Evolutionary conservation across 495 filamentous ascomycete species (phyloP).

Genomic region (Podospora fimiseda): DNA sequence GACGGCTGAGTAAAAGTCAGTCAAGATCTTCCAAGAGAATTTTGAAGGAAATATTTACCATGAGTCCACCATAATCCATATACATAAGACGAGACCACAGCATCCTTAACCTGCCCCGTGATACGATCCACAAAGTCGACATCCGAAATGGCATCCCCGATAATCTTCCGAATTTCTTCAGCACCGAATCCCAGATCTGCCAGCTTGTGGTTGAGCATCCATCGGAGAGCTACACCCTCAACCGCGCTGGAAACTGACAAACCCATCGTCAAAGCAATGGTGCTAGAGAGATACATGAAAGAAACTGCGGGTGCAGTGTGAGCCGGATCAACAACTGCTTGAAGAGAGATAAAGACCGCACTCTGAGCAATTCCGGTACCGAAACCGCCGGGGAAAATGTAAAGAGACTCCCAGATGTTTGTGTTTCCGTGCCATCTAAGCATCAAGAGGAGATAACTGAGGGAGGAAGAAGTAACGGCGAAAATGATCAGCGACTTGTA

Average conservation of each 20-base stretch:
- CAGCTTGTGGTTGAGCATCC: conserved; percentile 19
- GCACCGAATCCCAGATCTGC: conserved; percentile 18
- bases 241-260: conserved; percentile 45
- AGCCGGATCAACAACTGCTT: conserved; percentile 42
- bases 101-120: conserved; percentile 25
- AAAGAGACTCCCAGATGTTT: conserved; percentile 52
- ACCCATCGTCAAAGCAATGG: conserved; percentile 47
- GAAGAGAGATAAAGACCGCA: conserved; percentile 52
- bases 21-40: no score
- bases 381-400: conserved; percentile 52
- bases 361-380: conserved; percentile 49
- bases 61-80: conserved; percentile 37
- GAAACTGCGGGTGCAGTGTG: conserved; percentile 52
- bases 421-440: conserved; percentile 59
- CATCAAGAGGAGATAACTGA: conserved; percentile 51
- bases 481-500: conserved; percentile 52
- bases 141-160: conserved; percentile 34
- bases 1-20: conserved; percentile 13
- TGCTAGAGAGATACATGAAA: conserved; percentile 46
- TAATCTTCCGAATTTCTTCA: conserved; percentile 26
- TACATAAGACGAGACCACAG: conserved; percentile 30
- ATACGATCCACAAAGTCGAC: conserved; percentile 47
- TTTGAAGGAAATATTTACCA: no score
- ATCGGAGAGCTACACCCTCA: conserved; percentile 24
- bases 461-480: conserved; percentile 43